Percentiles rank a stretch among this genome's conserved stretches.
These are phyloP conservation scores for Colletotrichum caudatum DNA, from an alignment of 2,329 filamentous ascomycete species.

Conservation along the genomic window DNA sequence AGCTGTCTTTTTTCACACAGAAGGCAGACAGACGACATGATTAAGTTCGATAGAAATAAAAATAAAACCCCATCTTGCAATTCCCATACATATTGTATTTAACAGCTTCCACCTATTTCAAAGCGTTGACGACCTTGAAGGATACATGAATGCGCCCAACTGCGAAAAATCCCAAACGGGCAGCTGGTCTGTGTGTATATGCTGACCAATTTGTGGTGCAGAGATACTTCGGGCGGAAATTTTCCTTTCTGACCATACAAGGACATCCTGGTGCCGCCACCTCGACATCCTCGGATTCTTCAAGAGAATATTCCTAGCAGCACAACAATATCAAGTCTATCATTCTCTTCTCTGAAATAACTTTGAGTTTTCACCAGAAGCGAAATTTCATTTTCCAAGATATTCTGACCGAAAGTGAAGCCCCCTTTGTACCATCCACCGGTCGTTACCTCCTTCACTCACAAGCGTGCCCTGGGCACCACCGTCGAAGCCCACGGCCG, in stretches of 20 bases:
- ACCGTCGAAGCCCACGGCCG: neutral
- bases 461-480: neutral
- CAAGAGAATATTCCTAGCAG: constrained; percentile 11
- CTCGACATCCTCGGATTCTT: constrained; percentile 13
- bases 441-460: neutral
- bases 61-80: too few species aligned
- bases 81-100: neutral
- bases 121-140: neutral
- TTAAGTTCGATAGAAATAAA: too few species aligned
- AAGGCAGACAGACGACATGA: too few species aligned
- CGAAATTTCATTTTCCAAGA: neutral
- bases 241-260: constrained; percentile 33
- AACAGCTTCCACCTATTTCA: too few species aligned
- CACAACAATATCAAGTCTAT: constrained; percentile 2
- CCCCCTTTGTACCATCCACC: neutral
- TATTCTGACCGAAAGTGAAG: neutral
- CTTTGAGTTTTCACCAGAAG: neutral
- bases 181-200: constrained; percentile 37
- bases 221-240: constrained; percentile 39
- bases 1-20: constrained; percentile 3
- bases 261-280: constrained; percentile 30
- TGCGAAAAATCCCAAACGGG: neutral
- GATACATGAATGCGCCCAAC: neutral
- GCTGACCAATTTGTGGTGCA: constrained; percentile 40
- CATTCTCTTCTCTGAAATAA: neutral